Evolutionary conservation across 1,284 basidiomycete species (phyloP), one percentile per base, ranked within the genome.

Genomic region (Marasmius fiardii): DNA sequence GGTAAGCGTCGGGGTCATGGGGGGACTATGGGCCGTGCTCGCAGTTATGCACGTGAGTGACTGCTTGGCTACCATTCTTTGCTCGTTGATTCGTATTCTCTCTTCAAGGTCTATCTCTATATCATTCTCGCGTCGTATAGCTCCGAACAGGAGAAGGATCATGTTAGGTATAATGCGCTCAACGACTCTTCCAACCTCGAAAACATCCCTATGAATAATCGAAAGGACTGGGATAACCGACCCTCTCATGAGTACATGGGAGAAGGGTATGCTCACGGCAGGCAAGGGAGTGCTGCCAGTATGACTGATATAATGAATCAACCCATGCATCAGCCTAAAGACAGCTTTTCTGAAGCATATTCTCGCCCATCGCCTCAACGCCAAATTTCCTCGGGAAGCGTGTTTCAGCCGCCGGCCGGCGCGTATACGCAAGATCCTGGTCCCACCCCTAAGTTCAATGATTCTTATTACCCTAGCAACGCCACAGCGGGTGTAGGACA

Each of bases 1-100:
- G 92, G 89, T 92, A 4, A 89, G 92, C 66, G 75, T 96, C n/a
- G 94, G 94, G 35, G 74, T 96, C 59, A 95, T 96, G 92, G 89
- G 79, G 20, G 90, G 83, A 3, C 73, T 95, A 18, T 96, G 92
- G 90, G 70, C 89, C 5, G 66, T 95, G 11, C 76, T 96, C 28
- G 83, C 81, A 21, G 74, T 90, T 53, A 75, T 90, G 52, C 92
- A 95, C 72, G 87, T 89, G 67, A 64, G 69, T 68, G 56, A 66
- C 56, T 59, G 31, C 52, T 12, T 31, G 26, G 20, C 18, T 37
- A 37, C 28, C 4, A 31, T 31, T 21, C 20, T 23, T 31, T 34
- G 26, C 41, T 55, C 31, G 54, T 31, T 33, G 18, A 37, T 41
- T 31, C 52, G 58, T 56, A 62, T 33, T 16, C 43, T 51, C 52